Percentiles rank a stretch among this genome's conserved stretches.
Conservation (phyloP, 2,329 filamentous ascomycete species). For the Aureobasidium musti region DNA sequence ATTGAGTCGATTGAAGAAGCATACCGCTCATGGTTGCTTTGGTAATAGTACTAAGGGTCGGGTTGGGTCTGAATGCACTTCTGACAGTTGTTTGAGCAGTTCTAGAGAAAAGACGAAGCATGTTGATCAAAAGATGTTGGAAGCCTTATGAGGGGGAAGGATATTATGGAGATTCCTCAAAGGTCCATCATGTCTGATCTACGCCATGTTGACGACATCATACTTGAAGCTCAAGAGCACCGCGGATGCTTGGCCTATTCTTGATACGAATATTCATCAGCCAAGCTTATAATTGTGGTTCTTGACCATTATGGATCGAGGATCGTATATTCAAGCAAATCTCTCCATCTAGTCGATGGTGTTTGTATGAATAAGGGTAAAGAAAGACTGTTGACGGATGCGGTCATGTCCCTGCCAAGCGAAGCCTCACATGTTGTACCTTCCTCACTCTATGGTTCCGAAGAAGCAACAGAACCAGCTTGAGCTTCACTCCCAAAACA, state of each 20-base stretch:
- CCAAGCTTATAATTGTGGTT: constrained; percentile 2
- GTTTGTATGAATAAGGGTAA: background rate
- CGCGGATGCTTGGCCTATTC: constrained; percentile 6
- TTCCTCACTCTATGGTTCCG: background rate
- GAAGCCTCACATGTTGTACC: constrained; percentile 1
- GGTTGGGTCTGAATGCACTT: constrained; percentile 31
- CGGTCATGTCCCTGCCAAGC: constrained; percentile 18
- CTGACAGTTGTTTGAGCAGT: constrained; percentile 31
- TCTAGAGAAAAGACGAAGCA: constrained; percentile 33
- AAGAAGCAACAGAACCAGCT: background rate
- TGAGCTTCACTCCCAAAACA: background rate
- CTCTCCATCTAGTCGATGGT: background rate
- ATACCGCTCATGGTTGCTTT: constrained; percentile 34
- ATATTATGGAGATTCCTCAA: constrained; percentile 1
- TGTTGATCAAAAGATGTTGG: constrained; percentile 7
- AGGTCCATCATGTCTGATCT: constrained; percentile 3
- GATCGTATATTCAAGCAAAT: background rate
- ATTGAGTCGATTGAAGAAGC: background rate
- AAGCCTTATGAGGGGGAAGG: background rate
- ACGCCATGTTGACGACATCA: constrained; percentile 29
- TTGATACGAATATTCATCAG: background rate
- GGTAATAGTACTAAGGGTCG: constrained; percentile 30
- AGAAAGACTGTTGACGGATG: constrained; percentile 4
- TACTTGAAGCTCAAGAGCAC: background rate
- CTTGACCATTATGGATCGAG: background rate